Evolutionary conservation across 1,139 yeast species (phyloP).

Genomic region (Wickerhamiella pararugosa): DNA sequence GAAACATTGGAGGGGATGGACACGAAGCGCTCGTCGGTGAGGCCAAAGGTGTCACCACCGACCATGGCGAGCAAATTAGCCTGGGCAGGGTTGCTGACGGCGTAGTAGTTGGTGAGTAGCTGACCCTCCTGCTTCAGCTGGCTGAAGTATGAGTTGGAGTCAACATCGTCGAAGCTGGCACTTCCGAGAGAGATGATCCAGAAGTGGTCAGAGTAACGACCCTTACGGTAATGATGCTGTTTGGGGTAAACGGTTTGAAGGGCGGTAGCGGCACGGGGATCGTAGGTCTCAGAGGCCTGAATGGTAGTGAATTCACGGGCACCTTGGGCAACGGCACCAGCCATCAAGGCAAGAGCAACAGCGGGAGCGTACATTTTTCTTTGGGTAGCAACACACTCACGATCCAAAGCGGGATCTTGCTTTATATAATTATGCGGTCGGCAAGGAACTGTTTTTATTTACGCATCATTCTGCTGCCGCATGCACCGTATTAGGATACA

Average conservation of each 20-base stretch:
- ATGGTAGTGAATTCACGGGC: constrained; percentile 25
- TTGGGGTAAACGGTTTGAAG: constrained; percentile 24
- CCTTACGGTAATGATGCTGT: constrained; percentile 25
- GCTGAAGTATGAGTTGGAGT: constrained; percentile 29
- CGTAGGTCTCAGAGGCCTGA: constrained; percentile 27
- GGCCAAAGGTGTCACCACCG: constrained; percentile 35
- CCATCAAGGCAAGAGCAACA: constrained; percentile 6
- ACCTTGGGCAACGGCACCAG: constrained; percentile 18
- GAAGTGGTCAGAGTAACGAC: constrained; percentile 31
- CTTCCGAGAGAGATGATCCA: constrained; percentile 35
- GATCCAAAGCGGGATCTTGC: constrained; percentile 1
- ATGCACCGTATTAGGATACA: constrained; percentile 6
- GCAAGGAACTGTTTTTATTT: constrained; percentile 8
- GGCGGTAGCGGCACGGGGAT: constrained; percentile 29
- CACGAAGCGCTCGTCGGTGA: constrained; percentile 31
- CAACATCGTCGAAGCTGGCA: constrained; percentile 36
- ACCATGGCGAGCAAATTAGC: constrained; percentile 36
- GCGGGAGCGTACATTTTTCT: constrained; percentile 4
- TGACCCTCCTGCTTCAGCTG: constrained; percentile 31
- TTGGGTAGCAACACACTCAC: constrained; percentile 1
- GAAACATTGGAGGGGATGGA: constrained; percentile 32
- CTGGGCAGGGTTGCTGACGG: constrained; percentile 36
- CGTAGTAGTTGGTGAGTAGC: constrained; percentile 34
- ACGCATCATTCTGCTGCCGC: constrained; percentile 8
- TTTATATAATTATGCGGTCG: constrained; percentile 8